Conservation (phyloP, 768 basidiomycete genomes). For the Cantharellus cinnabarinus region DNA sequence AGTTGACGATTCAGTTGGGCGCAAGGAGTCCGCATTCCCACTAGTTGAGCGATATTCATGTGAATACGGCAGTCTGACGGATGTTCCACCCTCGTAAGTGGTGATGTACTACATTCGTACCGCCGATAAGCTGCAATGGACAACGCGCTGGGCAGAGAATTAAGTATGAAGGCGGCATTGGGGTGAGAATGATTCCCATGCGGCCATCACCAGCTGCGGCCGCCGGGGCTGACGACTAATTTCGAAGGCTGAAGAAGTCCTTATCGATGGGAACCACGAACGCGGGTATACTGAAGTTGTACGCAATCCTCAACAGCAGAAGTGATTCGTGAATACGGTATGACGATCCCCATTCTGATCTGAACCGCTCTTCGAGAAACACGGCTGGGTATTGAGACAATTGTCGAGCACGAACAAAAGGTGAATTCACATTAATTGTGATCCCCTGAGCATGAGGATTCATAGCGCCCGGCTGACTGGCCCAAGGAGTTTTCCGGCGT, state of each 20-base stretch:
- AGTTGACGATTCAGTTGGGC: constrained; percentile 50
- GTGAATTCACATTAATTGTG: background rate
- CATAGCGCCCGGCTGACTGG: constrained; percentile 48
- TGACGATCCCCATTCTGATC: background rate
- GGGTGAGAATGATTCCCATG: constrained; percentile 17
- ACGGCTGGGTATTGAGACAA: background rate
- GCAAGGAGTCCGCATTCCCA: constrained; percentile 11
- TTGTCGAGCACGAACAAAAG: background rate
- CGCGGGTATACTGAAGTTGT: constrained; percentile 55
- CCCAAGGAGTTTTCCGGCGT: constrained; percentile 31
- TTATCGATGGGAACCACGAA: constrained; percentile 38
- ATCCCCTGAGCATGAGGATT: background rate
- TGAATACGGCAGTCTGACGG: constrained; percentile 13
- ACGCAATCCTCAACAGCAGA: constrained; percentile 26
- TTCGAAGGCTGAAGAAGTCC: no score
- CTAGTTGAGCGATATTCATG: no score
- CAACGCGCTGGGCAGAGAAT: constrained; percentile 51
- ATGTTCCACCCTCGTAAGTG: constrained; percentile 46
- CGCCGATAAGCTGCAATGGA: constrained; percentile 49
- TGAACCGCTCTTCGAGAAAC: background rate
- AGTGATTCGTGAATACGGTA: constrained; percentile 45
- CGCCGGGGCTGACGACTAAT: no score
- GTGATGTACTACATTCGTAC: constrained; percentile 51
- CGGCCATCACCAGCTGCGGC: no score
- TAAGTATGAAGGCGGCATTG: constrained; percentile 40